Evolutionary conservation across 495 filamentous ascomycete genomes (phyloP), one percentile per base, ranked within the genome.

Genomic region (Penicillium odoratum): DNA sequence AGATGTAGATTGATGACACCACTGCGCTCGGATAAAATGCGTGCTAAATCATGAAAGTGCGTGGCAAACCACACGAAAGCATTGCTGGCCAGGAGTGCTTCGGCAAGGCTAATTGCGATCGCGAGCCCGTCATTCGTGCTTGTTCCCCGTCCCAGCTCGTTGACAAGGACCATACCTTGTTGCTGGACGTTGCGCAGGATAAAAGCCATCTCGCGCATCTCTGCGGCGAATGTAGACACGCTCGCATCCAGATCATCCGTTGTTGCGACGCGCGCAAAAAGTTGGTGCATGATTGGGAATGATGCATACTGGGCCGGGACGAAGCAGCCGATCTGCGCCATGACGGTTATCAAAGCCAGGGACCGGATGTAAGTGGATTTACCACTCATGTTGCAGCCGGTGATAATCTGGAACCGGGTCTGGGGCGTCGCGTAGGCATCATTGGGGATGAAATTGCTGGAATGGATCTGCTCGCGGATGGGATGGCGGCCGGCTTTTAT

Each of bases 351-450:
- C 9, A 98, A 76, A 16, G 93, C 91, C 42, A 97, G 77, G 7
- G 86, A 88, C 57, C 91, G 86, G 66, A 98, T 96, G 74, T 95
- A 98, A 0, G 93, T 98, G 58, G 91, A 91, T 68, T 97, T 97
- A n/a, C 94, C 94, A 64, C 91, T 95, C 95, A 97, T 98, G 70
- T 98, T 98, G 71, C 91, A 94, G 42, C 94, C 94, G 6, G 94
- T 97, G 66, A 98, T 88, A 58, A 98, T 90, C 58, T 96, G 91
- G 69, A 97, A 93, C 7, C 93, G 85, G 33, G 81, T 82, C 56
- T 90, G 85, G 29, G 86, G 75, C 18, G 85, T 87, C 34, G 91
- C 91, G 64, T 91, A 97, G 44, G 89, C 90, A 54, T 97, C 91
- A 61, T 98, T 98, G 0, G 94, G 89, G 33, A 97, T 77, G 69